These are phyloP conservation scores for Pichia scutulata DNA, from an alignment of 805 yeast genomes.

Conservation along the genomic window DNA sequence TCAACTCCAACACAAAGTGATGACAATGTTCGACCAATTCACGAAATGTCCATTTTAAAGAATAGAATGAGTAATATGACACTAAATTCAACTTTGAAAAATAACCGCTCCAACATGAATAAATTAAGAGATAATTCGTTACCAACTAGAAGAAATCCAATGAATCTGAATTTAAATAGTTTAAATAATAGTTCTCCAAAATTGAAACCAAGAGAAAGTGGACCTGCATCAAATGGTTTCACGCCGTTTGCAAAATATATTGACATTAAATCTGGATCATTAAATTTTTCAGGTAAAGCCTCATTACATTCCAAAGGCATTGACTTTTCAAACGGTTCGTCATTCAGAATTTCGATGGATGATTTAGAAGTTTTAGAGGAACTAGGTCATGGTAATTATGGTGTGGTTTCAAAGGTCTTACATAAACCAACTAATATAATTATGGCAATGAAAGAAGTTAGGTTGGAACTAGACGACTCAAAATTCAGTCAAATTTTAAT, in stretches of 20 bases:
- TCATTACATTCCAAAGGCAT: constrained; percentile 88
- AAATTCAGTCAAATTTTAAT: constrained; percentile 89
- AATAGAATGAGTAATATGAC: not conserved
- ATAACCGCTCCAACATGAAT: constrained; percentile 4
- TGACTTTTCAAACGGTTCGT: constrained; percentile 81
- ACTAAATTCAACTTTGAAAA: not conserved
- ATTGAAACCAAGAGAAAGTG: not conserved
- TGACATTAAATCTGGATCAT: constrained; percentile 85
- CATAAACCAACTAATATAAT: constrained; percentile 87
- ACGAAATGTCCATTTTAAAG: not conserved
- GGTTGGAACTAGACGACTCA: constrained; percentile 88
- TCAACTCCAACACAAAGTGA: not conserved
- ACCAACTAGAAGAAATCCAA: constrained; percentile 18
- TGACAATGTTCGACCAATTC: not conserved
- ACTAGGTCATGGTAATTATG: constrained; percentile 93
- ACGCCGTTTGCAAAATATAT: constrained; percentile 80
- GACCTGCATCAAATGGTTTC: constrained; percentile 45
- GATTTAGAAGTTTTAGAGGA: constrained; percentile 80
- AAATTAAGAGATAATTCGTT: constrained; percentile 19
- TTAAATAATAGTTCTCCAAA: constrained; percentile 26
- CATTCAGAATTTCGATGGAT: constrained; percentile 78
- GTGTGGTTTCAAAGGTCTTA: constrained; percentile 86
- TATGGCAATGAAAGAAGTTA: constrained; percentile 97
- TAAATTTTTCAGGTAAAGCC: constrained; percentile 90
- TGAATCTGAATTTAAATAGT: constrained; percentile 7